phyloP scores from a whole-genome alignment of 805 yeast species.

The Pichia heedii region DNA sequence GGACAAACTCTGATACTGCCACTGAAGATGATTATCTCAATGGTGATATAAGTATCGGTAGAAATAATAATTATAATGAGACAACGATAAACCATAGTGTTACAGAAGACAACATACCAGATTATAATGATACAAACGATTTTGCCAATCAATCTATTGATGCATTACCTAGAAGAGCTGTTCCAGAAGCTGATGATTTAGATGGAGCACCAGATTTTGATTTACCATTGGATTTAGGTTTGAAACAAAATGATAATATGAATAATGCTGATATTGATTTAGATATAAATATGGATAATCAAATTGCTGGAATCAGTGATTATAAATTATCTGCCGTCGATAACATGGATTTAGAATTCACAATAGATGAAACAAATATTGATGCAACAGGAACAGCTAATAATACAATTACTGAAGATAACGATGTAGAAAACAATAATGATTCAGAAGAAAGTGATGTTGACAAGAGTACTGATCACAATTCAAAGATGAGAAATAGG shows the following conservation, averaged over 20 bases:
- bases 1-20: slow-evolving; percentile 4
- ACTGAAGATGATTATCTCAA: neutral
- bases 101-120: slow-evolving; percentile 16
- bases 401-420: neutral
- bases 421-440: neutral
- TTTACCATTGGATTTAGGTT: slow-evolving; percentile 27
- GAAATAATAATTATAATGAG: slow-evolving; percentile 1
- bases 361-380: slow-evolving; percentile 21
- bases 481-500: neutral
- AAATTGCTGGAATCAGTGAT: slow-evolving; percentile 5
- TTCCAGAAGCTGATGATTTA: slow-evolving; percentile 24
- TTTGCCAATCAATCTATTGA: slow-evolving; percentile 13
- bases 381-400: slow-evolving; percentile 3
- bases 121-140: neutral
- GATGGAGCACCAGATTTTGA: slow-evolving; percentile 26
- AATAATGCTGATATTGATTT: neutral
- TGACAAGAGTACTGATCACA: neutral
- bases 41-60: slow-evolving; percentile 9
- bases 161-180: slow-evolving; percentile 18
- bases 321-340: slow-evolving; percentile 14
- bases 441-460: slow-evolving; percentile 7
- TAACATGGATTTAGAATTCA: slow-evolving; percentile 43
- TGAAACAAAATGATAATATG: slow-evolving; percentile 15
- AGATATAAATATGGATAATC: slow-evolving; percentile 1
- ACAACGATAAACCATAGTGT: neutral